Base-by-base conservation (phyloP, 106 monocot genomes). In the Apostasia ramifera region DNA sequence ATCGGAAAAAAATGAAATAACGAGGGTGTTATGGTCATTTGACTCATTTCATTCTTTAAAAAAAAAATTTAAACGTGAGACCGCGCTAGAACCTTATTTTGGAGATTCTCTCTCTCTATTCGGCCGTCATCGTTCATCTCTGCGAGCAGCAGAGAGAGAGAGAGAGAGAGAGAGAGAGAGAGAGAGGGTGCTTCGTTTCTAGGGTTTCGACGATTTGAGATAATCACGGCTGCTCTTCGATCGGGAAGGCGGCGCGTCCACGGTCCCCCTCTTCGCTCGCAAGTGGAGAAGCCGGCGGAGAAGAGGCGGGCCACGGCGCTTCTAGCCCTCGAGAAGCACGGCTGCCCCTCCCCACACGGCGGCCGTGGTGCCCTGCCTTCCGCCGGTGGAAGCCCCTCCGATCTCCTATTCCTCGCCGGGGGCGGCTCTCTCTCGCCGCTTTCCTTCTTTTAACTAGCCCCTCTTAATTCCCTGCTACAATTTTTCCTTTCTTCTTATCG, bases 341-440 rank as follows among this genome's bases (percentile, higher is more conserved):
- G 52, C 62, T 50, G 74, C 58, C 47, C 78, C 7, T 63, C 61
- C 4, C 55, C 71, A 6, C 74, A 81, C 81, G 78, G 81, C 38
- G 81, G 81, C 37, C 69, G 81, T 39, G 78, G 85, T 68, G 85
- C 85, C 26, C 78, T 81, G 15, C 85, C 85, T 12, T 85, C 84
- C 14, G 84, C 59, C 43, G 84, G 80, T 14, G 84, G 84, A 13
- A 77, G 74, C 67, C 84, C 84, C 2, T 85, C 72, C n/a, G 72
- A 72, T 44, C 72, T 72, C 43, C 83, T 83, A 46, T 79, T 79
- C 53, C 79, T 79, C 11, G 83, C 74, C 44, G 83, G 83, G 10
- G 83, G 79, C 55, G 71, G 76, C 68, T 51, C 69, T 39, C 76
- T 83, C 10, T 78, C 88, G 76, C 79, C 80, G 4, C 52, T 52